Conservation (phyloP, 75 land plant genomes). For the Cupressus sempervirens region DNA sequence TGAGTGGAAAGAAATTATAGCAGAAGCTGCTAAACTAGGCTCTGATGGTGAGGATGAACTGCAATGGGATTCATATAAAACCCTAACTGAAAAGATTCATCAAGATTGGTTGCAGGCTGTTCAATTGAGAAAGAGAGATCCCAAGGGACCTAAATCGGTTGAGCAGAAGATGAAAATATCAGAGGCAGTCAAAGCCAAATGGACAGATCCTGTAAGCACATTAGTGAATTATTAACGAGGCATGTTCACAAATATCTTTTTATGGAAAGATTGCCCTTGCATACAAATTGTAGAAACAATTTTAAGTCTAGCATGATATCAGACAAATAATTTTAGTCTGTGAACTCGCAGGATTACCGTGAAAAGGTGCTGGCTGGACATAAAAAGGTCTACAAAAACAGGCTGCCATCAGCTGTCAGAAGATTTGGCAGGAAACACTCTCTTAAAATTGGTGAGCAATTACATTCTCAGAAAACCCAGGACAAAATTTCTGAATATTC, state of each 20-base stretch:
- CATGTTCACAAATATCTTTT: background rate
- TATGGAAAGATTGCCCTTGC: background rate
- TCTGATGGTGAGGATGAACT: conserved; percentile 63
- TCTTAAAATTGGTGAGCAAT: background rate
- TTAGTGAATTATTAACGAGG: conserved; percentile 5
- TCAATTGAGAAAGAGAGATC: conserved; percentile 33
- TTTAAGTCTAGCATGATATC: background rate
- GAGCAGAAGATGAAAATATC: conserved; percentile 74
- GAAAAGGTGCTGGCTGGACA: conserved; percentile 30
- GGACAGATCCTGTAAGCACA: conserved; percentile 79
- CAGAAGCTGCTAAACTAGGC: conserved; percentile 72
- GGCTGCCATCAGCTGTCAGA: background rate
- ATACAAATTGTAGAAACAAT: conserved; percentile 4
- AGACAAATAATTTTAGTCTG: background rate
- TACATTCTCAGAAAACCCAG: background rate
- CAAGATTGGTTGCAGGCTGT: conserved; percentile 47
- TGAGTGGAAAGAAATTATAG: conserved; percentile 73
- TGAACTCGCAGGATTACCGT: conserved; percentile 61
- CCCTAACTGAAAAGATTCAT: conserved; percentile 38
- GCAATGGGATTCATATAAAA: conserved; percentile 74
- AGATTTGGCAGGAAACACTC: conserved; percentile 15
- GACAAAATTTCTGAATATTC: background rate
- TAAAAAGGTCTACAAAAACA: background rate
- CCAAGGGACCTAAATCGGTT: conserved; percentile 44
- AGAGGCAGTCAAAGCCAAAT: conserved; percentile 82